Percentiles rank a stretch among this genome's conserved stretches.
Evolutionary conservation across 805 yeast species (phyloP).

Genomic region (Saccharomycopsis javanensis): DNA sequence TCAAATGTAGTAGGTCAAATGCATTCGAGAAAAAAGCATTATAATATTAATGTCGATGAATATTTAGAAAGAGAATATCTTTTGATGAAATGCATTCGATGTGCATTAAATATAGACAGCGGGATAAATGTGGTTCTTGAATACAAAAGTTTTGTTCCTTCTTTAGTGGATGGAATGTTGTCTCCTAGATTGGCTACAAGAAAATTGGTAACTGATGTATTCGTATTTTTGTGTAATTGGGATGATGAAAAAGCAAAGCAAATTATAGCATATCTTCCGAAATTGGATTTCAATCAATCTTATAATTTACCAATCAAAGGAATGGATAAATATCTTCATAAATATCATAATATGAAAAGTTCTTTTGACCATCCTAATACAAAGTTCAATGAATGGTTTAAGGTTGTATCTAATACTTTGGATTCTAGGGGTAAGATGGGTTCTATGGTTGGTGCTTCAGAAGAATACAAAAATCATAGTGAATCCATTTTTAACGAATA

Average conservation of each 20-base stretch:
- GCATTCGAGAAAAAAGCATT: constrained; percentile 21
- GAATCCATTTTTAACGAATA: constrained; percentile 65
- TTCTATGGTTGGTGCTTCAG: constrained; percentile 85
- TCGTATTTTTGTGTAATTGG: constrained; percentile 45
- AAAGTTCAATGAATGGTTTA: constrained; percentile 46
- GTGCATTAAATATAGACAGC: constrained; percentile 53
- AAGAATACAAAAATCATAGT: constrained; percentile 53
- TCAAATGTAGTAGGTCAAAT: constrained; percentile 42
- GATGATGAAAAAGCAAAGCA: constrained; percentile 40
- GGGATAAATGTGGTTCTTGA: constrained; percentile 50
- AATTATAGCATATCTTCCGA: constrained; percentile 41
- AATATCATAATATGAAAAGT: neutral
- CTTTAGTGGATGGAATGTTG: constrained; percentile 61
- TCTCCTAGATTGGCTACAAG: constrained; percentile 72
- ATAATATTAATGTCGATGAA: constrained; percentile 26
- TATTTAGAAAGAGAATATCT: constrained; percentile 62
- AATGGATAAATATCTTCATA: constrained; percentile 10
- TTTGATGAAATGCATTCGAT: constrained; percentile 68
- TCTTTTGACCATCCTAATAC: neutral
- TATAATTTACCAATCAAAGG: constrained; percentile 10
- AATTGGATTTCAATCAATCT: constrained; percentile 24
- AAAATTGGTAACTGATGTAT: constrained; percentile 68
- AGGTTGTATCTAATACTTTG: constrained; percentile 52
- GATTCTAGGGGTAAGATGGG: constrained; percentile 88
- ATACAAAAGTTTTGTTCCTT: constrained; percentile 39